Percentiles rank a stretch among this genome's conserved stretches.
Evolutionary conservation across 352 stramenopile species (phyloP).

Genomic region (Globisporangium mamillatum): DNA sequence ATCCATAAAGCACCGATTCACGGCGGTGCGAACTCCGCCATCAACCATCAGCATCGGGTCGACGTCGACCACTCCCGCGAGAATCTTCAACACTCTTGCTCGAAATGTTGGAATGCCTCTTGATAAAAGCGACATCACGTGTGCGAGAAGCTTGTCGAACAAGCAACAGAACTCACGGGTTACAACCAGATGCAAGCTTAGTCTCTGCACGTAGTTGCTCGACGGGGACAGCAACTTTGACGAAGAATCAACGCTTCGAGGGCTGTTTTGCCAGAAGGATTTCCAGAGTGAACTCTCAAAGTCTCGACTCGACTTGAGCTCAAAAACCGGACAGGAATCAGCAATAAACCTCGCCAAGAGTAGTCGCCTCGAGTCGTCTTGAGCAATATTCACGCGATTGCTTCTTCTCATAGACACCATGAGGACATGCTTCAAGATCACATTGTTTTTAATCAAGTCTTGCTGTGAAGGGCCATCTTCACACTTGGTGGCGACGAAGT

Average conservation of each 20-base stretch:
- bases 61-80: conserved; percentile 76
- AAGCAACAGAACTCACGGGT: conserved; percentile 59
- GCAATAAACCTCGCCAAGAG: conserved; percentile 57
- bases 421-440: conserved; percentile 67
- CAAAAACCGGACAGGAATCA: conserved; percentile 19
- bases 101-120: conserved; percentile 67
- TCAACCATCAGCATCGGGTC: conserved; percentile 85
- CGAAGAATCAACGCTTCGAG: conserved; percentile 27
- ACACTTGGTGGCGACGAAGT: conserved; percentile 15
- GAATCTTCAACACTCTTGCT: conserved; percentile 73
- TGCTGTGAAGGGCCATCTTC: conserved; percentile 4
- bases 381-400: conserved; percentile 23
- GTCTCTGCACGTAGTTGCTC: conserved; percentile 37
- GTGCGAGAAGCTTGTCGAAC: conserved; percentile 67
- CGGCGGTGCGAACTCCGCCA: conserved; percentile 43
- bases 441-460: conserved; percentile 1
- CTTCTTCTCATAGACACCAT: conserved; percentile 45
- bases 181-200: conserved; percentile 48
- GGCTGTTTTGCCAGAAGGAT: conserved; percentile 39
- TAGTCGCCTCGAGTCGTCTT: conserved; percentile 49
- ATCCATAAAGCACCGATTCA: conserved; percentile 71
- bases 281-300: conserved; percentile 43
- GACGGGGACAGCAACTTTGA: conserved; percentile 49
- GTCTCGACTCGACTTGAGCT: not conserved
- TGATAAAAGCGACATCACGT: conserved; percentile 77